Conservation (phyloP, 371 early-diverging fungal species). For the Amoeboradix gromovi region DNA sequence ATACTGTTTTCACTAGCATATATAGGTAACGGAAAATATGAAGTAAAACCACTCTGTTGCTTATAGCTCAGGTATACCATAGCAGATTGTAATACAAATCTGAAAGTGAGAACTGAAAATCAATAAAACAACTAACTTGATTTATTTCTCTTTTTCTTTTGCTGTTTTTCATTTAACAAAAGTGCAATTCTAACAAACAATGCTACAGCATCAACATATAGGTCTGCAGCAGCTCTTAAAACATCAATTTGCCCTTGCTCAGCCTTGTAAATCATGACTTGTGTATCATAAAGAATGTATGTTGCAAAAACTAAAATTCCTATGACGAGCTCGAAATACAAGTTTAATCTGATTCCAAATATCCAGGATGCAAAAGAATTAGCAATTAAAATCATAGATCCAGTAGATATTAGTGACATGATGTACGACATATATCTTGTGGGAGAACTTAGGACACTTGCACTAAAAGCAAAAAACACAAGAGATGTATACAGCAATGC, state of each 20-base stretch:
- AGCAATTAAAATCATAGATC: conserved; percentile 12
- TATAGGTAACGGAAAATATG: too few species aligned
- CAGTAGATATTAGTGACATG: conserved; percentile 16
- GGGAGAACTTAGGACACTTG: conserved; percentile 15
- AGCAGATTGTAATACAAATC: too few species aligned
- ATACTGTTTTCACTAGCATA: too few species aligned
- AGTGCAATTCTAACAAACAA: conserved; percentile 22
- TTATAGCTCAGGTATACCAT: too few species aligned
- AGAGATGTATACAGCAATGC: conserved; percentile 15
- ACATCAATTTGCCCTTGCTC: conserved; percentile 17
- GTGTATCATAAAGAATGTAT: conserved; percentile 25
- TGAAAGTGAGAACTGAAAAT: too few species aligned
- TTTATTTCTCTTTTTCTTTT: too few species aligned
- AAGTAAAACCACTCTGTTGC: too few species aligned
- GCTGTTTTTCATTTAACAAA: too few species aligned
- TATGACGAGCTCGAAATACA: conserved; percentile 18
- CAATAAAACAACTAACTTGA: too few species aligned
- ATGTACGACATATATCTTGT: conserved; percentile 17
- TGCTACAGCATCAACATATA: conserved; percentile 23
- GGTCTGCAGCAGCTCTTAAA: conserved; percentile 16
- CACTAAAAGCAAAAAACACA: conserved; percentile 19
- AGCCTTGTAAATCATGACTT: conserved; percentile 22
- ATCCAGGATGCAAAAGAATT: conserved; percentile 17
- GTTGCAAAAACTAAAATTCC: conserved; percentile 19
- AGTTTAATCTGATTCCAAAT: conserved; percentile 12